Conservation (phyloP, 2,329 filamentous ascomycete genomes). For the Sclerotinia subarctica region DNA sequence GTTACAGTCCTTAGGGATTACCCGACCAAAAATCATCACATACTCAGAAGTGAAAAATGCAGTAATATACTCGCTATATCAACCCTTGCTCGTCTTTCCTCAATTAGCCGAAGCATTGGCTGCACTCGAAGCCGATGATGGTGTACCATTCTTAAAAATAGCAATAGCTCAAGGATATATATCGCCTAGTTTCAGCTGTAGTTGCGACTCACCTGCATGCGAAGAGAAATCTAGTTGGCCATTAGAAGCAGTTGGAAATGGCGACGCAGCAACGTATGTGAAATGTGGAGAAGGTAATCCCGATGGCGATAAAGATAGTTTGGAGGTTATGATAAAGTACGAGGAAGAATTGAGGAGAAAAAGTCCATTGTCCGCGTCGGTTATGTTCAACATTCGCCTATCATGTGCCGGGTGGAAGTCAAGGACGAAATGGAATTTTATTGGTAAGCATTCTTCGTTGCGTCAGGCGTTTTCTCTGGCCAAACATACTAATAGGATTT, state of each 20-base stretch:
- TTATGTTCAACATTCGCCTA: not conserved
- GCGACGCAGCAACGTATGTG: constrained; percentile 40
- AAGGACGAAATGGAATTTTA: constrained; percentile 6
- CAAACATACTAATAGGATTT: not conserved
- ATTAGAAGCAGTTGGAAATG: constrained; percentile 29
- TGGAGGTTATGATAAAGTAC: constrained; percentile 38
- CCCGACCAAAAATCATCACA: constrained; percentile 33
- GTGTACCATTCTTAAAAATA: constrained; percentile 40
- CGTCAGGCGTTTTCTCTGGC: not conserved
- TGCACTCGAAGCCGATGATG: constrained; percentile 42
- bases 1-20: constrained; percentile 22
- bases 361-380: not conserved
- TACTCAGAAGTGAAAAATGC: constrained; percentile 34
- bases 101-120: constrained; percentile 32
- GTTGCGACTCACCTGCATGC: constrained; percentile 25
- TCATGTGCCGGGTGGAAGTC: constrained; percentile 26
- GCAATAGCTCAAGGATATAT: constrained; percentile 27
- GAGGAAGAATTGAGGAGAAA: constrained; percentile 36
- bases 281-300: constrained; percentile 44
- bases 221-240: constrained; percentile 28
- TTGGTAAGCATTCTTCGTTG: not conserved
- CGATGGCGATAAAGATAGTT: constrained; percentile 40
- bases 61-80: constrained; percentile 34
- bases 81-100: constrained; percentile 34
- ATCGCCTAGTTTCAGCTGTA: constrained; percentile 32